A percentile compares a stretch with the other conserved stretches of the same genome.
Evolutionary conservation across 1,139 yeast species (phyloP).

Genomic region (Debaryomyces sp.): DNA sequence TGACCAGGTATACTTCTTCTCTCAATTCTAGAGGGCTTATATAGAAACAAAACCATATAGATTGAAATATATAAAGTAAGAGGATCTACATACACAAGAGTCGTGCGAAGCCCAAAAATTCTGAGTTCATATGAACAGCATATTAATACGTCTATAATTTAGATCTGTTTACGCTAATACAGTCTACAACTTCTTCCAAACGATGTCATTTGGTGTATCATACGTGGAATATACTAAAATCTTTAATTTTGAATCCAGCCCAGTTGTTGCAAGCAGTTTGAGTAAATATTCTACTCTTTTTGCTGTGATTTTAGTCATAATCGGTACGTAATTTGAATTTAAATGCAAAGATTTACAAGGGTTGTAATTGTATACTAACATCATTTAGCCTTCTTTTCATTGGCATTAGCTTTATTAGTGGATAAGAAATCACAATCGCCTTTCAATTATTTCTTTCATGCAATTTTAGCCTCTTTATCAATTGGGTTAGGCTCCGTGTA

Average conservation of each 20-base stretch:
- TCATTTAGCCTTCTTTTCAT: conserved; percentile 35
- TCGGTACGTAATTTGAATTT: conserved; percentile 11
- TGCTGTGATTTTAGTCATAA: conserved; percentile 11
- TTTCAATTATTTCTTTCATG: conserved; percentile 30
- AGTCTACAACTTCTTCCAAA: neutral
- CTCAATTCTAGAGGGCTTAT: conserved; percentile 6
- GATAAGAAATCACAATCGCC: conserved; percentile 37
- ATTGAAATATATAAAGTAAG: neutral
- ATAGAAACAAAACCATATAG: neutral
- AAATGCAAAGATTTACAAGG: neutral
- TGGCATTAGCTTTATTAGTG: conserved; percentile 39
- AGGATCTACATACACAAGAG: neutral
- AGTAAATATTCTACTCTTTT: conserved; percentile 11
- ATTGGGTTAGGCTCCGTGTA: conserved; percentile 42
- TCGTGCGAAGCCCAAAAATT: neutral
- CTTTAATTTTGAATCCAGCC: conserved; percentile 26
- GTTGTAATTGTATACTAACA: conserved; percentile 19
- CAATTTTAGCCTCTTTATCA: conserved; percentile 40
- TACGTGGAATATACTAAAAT: conserved; percentile 32
- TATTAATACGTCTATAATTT: neutral
- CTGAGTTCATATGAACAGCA: conserved; percentile 1
- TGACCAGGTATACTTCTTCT: conserved; percentile 52
- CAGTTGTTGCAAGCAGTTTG: conserved; percentile 24
- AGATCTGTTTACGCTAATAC: neutral
- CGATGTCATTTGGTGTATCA: conserved; percentile 31